Evolutionary conservation across 306 rosid genomes (phyloP).

Genomic region (Ormosia semicastrata): DNA sequence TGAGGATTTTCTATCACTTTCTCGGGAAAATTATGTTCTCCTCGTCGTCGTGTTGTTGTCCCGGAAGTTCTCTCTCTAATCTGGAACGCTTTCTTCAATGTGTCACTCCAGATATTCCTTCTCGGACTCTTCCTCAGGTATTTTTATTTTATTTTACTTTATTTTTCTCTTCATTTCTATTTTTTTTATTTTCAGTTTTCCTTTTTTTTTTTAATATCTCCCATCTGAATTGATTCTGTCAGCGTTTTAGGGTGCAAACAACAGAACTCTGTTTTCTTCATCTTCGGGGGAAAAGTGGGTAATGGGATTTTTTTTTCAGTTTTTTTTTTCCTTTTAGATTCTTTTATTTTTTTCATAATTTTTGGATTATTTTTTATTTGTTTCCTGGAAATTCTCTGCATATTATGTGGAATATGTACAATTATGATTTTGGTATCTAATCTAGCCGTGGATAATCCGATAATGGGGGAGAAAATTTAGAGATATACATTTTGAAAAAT

Average conservation of each 20-base stretch:
- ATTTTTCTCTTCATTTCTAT: not conserved
- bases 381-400: not conserved
- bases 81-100: constrained; percentile 57
- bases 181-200: not conserved
- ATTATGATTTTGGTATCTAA: not conserved
- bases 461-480: not conserved
- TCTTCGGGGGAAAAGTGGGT: not conserved
- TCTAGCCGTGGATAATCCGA: not conserved
- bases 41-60: not conserved
- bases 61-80: constrained; percentile 37
- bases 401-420: not conserved
- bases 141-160: not conserved
- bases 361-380: not conserved
- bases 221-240: not conserved
- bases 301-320: not conserved
- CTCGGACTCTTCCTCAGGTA: constrained; percentile 55
- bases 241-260: not conserved
- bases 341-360: not conserved
- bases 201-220: not conserved
- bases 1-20: not conserved
- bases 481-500: not conserved
- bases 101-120: constrained; percentile 64
- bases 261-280: not conserved
- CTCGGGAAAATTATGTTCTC: constrained; percentile 34
- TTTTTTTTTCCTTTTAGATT: not conserved